Percentiles rank a stretch among this genome's conserved stretches.
Evolutionary conservation across 1,284 basidiomycete genomes (phyloP).

Genomic region (Polyporus tsugae): DNA sequence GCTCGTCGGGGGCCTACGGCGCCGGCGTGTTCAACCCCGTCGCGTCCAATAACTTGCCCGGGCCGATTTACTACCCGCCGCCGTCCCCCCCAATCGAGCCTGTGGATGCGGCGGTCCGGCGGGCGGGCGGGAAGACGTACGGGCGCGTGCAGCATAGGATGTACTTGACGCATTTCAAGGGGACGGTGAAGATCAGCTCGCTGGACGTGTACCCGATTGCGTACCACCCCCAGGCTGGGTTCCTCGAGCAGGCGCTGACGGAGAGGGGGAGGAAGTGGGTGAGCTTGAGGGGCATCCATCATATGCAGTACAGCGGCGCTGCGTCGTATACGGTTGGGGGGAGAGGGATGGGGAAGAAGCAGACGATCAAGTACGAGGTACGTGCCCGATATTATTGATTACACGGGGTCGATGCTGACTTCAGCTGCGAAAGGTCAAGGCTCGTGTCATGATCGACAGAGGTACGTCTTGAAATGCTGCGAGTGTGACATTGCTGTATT

Average conservation of each 20-base stretch:
- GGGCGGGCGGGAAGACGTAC: constrained; percentile 32
- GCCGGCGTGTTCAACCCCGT: constrained; percentile 19
- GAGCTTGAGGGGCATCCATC: constrained; percentile 57
- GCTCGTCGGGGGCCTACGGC: constrained; percentile 7
- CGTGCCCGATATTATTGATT: constrained; percentile 20
- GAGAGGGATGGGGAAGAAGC: constrained; percentile 33
- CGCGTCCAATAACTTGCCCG: background rate
- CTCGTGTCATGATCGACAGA: constrained; percentile 63
- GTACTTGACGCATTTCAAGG: constrained; percentile 51
- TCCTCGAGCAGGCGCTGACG: constrained; percentile 48
- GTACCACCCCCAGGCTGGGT: constrained; percentile 52
- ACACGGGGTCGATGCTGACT: background rate
- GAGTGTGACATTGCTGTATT: background rate
- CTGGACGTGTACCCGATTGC: constrained; percentile 60
- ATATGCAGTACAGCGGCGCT: constrained; percentile 61
- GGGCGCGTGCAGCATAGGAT: constrained; percentile 52
- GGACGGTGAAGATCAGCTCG: constrained; percentile 55
- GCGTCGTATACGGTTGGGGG: constrained; percentile 41
- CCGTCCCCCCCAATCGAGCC: too few species aligned
- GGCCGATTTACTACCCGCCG: background rate
- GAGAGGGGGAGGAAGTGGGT: constrained; percentile 62
- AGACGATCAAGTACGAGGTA: constrained; percentile 55
- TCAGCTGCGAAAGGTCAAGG: constrained; percentile 34
- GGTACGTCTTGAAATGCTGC: constrained; percentile 38
- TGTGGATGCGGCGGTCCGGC: constrained; percentile 22